A percentile compares a stretch with the other conserved stretches of the same genome.
phyloP scores from a whole-genome alignment of 2,329 filamentous ascomycete species.

The Colletotrichum eremochloae region DNA sequence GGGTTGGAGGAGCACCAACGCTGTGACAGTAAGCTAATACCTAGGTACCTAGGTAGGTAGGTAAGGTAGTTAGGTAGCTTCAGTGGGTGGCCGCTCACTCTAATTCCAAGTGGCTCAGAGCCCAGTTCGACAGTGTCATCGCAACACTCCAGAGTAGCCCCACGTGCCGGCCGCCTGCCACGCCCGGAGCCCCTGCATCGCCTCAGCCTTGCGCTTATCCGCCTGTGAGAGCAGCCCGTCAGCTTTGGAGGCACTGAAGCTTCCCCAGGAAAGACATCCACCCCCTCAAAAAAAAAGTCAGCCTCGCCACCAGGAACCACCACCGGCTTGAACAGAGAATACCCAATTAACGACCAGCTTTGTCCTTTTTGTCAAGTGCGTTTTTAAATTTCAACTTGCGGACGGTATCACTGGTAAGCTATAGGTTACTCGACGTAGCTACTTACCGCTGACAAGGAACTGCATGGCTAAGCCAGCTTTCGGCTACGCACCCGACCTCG shows the following conservation, averaged over 20 bases:
- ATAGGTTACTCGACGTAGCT: neutral
- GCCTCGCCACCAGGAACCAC: constrained; percentile 37
- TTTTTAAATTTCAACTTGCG: neutral
- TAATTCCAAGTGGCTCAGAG: neutral
- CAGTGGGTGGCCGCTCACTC: constrained; percentile 1
- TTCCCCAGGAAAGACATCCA: constrained; percentile 14
- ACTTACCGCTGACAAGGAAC: constrained; percentile 9
- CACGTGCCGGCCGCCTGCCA: constrained; percentile 36
- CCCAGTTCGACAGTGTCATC: constrained; percentile 1
- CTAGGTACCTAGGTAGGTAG: neutral
- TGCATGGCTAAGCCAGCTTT: neutral
- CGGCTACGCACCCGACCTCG: neutral
- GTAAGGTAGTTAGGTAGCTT: neutral
- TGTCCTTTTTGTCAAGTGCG: neutral
- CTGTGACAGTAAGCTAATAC: neutral
- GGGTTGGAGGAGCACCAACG: neutral
- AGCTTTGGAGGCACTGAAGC: constrained; percentile 16
- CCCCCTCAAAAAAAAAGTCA: constrained; percentile 30
- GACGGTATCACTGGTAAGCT: neutral
- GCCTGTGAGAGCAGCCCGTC: constrained; percentile 26
- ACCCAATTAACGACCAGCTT: constrained; percentile 19
- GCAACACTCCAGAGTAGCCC: constrained; percentile 21
- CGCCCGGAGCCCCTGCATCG: constrained; percentile 38
- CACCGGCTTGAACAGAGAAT: constrained; percentile 11
- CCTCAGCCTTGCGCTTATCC: constrained; percentile 40